These are phyloP conservation scores for Rhodamnia argentea DNA, from an alignment of 345 rosid genomes.

Conservation along the genomic window DNA sequence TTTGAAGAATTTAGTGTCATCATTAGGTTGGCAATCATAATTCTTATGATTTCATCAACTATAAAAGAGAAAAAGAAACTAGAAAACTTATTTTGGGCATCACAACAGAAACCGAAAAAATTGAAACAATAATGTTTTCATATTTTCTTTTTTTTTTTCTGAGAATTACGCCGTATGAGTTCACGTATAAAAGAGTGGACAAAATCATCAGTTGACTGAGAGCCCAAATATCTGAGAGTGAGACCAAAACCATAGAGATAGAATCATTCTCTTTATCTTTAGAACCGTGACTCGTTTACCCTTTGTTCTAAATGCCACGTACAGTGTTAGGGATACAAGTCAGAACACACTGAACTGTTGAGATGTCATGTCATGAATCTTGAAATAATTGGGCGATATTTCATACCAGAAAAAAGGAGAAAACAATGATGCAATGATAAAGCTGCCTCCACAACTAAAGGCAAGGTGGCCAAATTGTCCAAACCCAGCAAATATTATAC, in stretches of 20 bases:
- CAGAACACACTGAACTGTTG: neutral
- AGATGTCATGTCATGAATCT: neutral
- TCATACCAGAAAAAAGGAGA: neutral
- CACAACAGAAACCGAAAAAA: neutral
- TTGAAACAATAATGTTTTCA: neutral
- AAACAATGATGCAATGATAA: neutral
- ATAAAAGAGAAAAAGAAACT: neutral
- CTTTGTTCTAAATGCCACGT: neutral
- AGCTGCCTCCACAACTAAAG: neutral
- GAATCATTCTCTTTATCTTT: neutral
- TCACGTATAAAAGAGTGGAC: neutral
- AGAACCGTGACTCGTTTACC: neutral
- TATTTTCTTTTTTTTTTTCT: neutral
- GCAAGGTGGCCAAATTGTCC: neutral
- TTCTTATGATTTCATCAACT: neutral
- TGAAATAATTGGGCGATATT: neutral
- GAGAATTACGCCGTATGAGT: neutral
- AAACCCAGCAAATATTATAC: neutral
- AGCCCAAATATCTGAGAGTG: neutral
- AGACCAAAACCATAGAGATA: neutral
- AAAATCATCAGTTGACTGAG: neutral
- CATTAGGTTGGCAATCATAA: neutral
- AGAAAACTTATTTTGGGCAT: neutral
- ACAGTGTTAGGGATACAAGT: neutral
- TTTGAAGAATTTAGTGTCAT: neutral